These are phyloP conservation scores for Omphalotus olearius DNA, from an alignment of 1,284 basidiomycete species.

Conservation along the genomic window DNA sequence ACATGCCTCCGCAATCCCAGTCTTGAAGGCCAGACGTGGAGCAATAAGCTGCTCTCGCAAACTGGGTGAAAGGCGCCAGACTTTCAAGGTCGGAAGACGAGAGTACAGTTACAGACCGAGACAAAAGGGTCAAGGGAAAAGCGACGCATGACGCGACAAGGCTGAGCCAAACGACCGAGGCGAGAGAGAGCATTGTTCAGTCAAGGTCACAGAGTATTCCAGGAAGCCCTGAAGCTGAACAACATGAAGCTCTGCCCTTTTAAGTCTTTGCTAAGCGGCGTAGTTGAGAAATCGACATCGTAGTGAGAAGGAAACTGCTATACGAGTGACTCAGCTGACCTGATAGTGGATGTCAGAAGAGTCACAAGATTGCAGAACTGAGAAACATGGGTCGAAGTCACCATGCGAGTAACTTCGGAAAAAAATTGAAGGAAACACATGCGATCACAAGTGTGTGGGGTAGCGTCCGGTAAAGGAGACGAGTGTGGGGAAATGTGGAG, in stretches of 20 bases:
- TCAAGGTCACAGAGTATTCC: too few relatives aligned
- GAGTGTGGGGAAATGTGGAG: too few relatives aligned
- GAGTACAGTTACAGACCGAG: conserved; percentile 22
- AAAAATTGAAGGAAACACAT: too few relatives aligned
- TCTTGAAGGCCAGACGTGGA: conserved; percentile 19
- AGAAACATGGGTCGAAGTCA: too few relatives aligned
- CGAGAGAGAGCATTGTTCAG: not conserved
- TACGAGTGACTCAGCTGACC: too few relatives aligned
- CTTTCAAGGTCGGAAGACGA: conserved; percentile 26
- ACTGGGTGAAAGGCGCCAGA: conserved; percentile 36
- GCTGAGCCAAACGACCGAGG: not conserved
- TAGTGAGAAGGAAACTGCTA: too few relatives aligned
- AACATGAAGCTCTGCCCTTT: not conserved
- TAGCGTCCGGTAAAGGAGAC: too few relatives aligned
- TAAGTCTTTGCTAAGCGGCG: not conserved
- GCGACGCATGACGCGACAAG: conserved; percentile 1
- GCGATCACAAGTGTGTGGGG: too few relatives aligned
- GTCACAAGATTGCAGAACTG: too few relatives aligned
- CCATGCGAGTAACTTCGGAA: too few relatives aligned
- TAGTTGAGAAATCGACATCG: too few relatives aligned
- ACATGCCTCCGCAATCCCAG: conserved; percentile 40
- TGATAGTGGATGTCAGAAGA: too few relatives aligned
- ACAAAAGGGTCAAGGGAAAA: not conserved
- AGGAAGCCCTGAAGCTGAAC: not conserved
- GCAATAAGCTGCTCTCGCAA: conserved; percentile 41